phyloP scores from a whole-genome alignment of 257 asterid species.

The Nicotiana undulata region DNA sequence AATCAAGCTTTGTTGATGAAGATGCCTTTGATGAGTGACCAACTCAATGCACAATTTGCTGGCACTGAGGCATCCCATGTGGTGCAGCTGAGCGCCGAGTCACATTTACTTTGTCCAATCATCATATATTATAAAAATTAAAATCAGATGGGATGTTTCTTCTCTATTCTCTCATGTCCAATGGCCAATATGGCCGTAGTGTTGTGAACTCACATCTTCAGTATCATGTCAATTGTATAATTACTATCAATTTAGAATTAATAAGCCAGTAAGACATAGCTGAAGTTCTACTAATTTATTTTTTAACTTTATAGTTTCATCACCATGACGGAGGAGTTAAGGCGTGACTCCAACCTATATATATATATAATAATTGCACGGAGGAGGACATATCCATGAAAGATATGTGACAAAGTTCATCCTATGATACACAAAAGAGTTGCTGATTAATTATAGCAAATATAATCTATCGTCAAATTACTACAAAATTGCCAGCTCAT shows the following conservation, averaged over 20 bases:
- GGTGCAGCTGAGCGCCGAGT: neutral
- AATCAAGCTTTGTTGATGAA: neutral
- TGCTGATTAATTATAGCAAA: too few species aligned
- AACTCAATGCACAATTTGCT: neutral
- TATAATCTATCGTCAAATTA: too few species aligned
- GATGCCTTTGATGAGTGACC: neutral
- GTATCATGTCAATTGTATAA: neutral
- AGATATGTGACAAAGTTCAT: too few species aligned
- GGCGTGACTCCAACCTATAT: too few species aligned
- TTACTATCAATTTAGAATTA: neutral
- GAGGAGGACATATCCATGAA: too few species aligned
- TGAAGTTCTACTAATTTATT: neutral
- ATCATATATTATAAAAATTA: neutral
- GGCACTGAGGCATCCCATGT: conserved; percentile 5
- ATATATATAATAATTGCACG: too few species aligned
- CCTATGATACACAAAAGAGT: too few species aligned
- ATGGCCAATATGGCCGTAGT: neutral
- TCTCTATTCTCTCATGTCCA: neutral
- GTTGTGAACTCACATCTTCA: neutral
- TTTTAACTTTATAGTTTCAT: too few species aligned
- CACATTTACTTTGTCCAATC: neutral
- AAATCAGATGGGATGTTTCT: neutral
- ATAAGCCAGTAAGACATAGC: neutral
- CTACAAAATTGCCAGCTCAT: too few species aligned
- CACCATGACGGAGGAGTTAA: too few species aligned